Base-by-base conservation (phyloP, 306 rosid species). In the Cercis canadensis region DNA sequence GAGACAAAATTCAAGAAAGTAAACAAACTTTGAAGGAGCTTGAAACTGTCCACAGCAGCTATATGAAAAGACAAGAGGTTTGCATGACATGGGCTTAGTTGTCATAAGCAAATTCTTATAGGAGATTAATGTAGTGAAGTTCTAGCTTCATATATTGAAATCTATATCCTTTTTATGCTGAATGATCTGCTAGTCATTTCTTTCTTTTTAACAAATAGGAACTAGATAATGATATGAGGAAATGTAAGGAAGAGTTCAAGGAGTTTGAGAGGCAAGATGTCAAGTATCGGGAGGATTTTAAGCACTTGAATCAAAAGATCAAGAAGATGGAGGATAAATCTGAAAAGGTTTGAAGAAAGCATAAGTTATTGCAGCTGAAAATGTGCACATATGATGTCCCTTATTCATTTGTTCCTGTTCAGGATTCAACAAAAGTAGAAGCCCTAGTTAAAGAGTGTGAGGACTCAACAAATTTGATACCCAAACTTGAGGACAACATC, bases 191-290 rank as follows among this genome's bases (percentile, higher is more conserved):
- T n/a, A 55, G 7, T 57, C 19, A 18, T 61, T 62, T 46, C 36
- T 80, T 55, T 64, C 49, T 13, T 61, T 69, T 67, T 43, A 59
- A 65, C 61, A 36, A 50, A 62, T 66, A 94, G 98, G 97, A 90
- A 77, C 90, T 94, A 62, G 96, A 86, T 69, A 75, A 45, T 83
- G 89, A 89, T 41, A 86, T 90, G 76, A 86, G 89, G 84, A 94
- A 69, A 45, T 86, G 96, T 68, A 89, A 94, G 75, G 98, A 94
- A 44, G 94, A 87, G 55, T 94, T 90, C 78, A 94, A 89, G 83
- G 90, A 90, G 80, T 94, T 94, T 81, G 98, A 94, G 80, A 83
- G 98, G 80, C 89, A 86, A 84, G 97, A 94, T 85, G 96, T 94
- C 18, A 94, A 94, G 78, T 77, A 83, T 75, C 83, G 89, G 55